Evolutionary conservation across 208 protist species (phyloP), one percentile per base, ranked within the genome.

Genomic region (Wallacemonas sp.): DNA sequence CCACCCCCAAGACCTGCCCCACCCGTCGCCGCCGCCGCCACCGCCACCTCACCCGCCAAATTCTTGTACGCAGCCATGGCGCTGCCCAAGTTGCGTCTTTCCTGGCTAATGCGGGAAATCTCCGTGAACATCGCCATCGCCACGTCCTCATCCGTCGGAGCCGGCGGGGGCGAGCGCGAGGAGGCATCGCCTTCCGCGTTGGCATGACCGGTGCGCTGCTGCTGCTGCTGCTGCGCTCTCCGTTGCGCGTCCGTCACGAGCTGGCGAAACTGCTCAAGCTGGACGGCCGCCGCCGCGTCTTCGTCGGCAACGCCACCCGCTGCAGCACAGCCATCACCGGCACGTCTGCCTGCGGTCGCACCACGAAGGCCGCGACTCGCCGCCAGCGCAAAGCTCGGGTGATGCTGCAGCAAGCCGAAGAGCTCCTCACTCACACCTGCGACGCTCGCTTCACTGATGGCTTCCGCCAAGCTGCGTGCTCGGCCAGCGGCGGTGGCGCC

Each of bases 391-490:
- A 58, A 19, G 9, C 41, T 31, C 19, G 51, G 31, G 51, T 58
- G n/a, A n/a, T n/a, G 72, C 38, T 78, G 72, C 66, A 78, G 67
- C 66, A 72, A 54, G 42, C 68, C 72, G 17, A 72, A 69, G 56
- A 78, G 66, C 45, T 78, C 72, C 45, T 72, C 66, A 15, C 63
- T n/a, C 38, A 69, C 72, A 44, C 64, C 51, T 1, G 66, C 56
- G 15, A 56, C 44, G 12, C 47, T 38, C 8, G 66, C 65, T 1
- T 55, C 47, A 14, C 55, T 63, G 38, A 46, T 56, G 38, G 51
- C 24, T 30, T 68, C 55, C 44, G 38, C 21, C 24, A 64, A 55
- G 24, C 38, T 31, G 2, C 47, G 46, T 51, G 39, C 53, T 2
- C 31, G 58, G n/a, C 49, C 28, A 30, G 14, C 5, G 2, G 15